Base-by-base conservation (phyloP, 805 yeast species). In the Wickerhamiella lipophila region DNA sequence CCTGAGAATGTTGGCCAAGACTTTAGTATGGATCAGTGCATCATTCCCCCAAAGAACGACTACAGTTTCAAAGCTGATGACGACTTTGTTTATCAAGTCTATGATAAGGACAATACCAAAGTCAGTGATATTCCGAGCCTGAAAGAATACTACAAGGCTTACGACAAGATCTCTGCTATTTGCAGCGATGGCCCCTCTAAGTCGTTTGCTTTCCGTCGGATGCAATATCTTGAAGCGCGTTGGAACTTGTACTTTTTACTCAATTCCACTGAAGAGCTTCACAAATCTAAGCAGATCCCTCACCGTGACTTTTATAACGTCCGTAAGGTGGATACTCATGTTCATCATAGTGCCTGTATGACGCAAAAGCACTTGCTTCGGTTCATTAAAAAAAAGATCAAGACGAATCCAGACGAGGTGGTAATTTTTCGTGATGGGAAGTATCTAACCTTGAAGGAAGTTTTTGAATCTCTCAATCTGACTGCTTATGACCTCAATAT, bases 331-430 rank as follows among this genome's bases (percentile, higher is more conserved):
- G 98, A 89, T 62, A 92, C 97, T 16, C 99, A 92, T 72, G 95
- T 92, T 58, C 99, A 92, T 64, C 98, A 94, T 64, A 84, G 96
- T 8, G 99, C 99, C 9, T 88, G 96, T 65, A 94, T 94, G 97
- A 94, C 94, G 61, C 98, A 92, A 68, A 92, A 92, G 66, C 99
- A 92, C 68, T 69, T 92, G 58, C 71, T 92, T 55, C 80, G 99
- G 59, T 92, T 85, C 64, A 92, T 92, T 65, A 92, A 92, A 67
- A 85, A 87, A 63, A 92, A 92, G 68, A 79, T 92, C 67, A 86
- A 89, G 68, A 83, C 85, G 52, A 69, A 71, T 42, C 88, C 94
- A 2, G 75, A 85, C 56, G 96, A 94, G 63, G 81, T 83, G 53
- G 99, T 92, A 12, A 92, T 94, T 45, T 81, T 75, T 66, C 81